Evolutionary conservation across 2,329 filamentous ascomycete species (phyloP), one percentile per base, ranked within the genome.

Genomic region (Aspergillus neoniger): DNA sequence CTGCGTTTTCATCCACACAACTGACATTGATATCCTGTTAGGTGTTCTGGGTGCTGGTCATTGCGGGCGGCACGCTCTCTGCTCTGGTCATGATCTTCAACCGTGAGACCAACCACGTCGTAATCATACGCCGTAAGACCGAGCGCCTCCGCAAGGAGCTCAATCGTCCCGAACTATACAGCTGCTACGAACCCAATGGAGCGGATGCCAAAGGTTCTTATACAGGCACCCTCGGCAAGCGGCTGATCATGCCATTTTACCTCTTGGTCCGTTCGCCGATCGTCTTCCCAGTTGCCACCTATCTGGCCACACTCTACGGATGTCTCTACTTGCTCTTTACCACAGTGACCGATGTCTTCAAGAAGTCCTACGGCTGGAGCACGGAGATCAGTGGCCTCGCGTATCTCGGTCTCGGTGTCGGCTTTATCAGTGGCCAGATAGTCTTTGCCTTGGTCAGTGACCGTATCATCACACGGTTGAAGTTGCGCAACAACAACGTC

Each of bases 341-440:
- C n/a, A 62, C 62, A 9, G n/a, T 64, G 8, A 57, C 57, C 5
- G 9, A 41, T 2, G 55, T 59, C 15, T 65, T 61, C 54, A 39
- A 62, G 19, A 39, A 57, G 15, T 53, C 53, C 19, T 64, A 64
- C 32, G 47, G 53, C 7, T 64, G 57, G 57, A 51, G 32, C n/a
- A 44, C 47, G 1, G 60, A 50, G 12, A 58, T 51, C n/a, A 59
- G 53, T 23, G 57, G 61, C 17, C 72, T 74, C 56, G 76, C 82
- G 52, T 71, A 83, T 71, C 63, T 86, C 69, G 79, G 81, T 57
- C 62, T 79, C 36, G 73, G 81, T 64, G 28, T 85, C 54, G 82
- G 80, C 3, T 68, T 69, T 43, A n/a, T 74, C 5, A 19, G 65
- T 1, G 74, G 74, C 2, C 61, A 74, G 57, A 75, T 73, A 4